A percentile compares a stretch with the other conserved stretches of the same genome.
Evolutionary conservation across 2,329 filamentous ascomycete species (phyloP).

Genomic region (Colletotrichum chrysophilum): DNA sequence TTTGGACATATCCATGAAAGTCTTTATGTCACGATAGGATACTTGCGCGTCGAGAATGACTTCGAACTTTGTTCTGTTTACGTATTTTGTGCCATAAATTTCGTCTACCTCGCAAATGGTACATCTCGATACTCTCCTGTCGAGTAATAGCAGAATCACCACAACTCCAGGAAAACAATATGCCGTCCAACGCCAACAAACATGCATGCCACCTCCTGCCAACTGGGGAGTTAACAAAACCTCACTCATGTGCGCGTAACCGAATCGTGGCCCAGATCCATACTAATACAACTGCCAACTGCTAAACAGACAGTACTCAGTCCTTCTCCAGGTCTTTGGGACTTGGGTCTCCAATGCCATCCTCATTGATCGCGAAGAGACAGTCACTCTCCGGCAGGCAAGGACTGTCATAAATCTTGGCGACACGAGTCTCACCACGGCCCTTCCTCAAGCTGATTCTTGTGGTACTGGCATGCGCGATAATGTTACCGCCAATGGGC

Average conservation of each 20-base stretch:
- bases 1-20: neutral
- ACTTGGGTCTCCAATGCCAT: slow-evolving; percentile 93
- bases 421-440: slow-evolving; percentile 91
- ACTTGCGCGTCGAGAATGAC: neutral
- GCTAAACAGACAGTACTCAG: slow-evolving; percentile 30
- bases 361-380: slow-evolving; percentile 95
- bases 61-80: neutral
- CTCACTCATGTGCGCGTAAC: slow-evolving; percentile 11
- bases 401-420: slow-evolving; percentile 99
- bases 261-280: neutral
- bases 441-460: slow-evolving; percentile 95
- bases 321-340: slow-evolving; percentile 96
- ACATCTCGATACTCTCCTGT: neutral
- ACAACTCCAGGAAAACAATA: neutral
- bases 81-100: neutral
- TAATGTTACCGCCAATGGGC: slow-evolving; percentile 98
- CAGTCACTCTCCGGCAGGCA: slow-evolving; percentile 97
- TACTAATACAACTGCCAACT: neutral
- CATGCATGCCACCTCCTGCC: slow-evolving; percentile 25
- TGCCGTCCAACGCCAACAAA: slow-evolving; percentile 33
- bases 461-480: slow-evolving; percentile 96
- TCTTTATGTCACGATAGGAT: neutral
- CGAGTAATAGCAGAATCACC: neutral
- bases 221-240: neutral
- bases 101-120: neutral